Evolutionary conservation across 2,329 filamentous ascomycete species (phyloP), one percentile per base, ranked within the genome.

Genomic region (Epichloe scottii): DNA sequence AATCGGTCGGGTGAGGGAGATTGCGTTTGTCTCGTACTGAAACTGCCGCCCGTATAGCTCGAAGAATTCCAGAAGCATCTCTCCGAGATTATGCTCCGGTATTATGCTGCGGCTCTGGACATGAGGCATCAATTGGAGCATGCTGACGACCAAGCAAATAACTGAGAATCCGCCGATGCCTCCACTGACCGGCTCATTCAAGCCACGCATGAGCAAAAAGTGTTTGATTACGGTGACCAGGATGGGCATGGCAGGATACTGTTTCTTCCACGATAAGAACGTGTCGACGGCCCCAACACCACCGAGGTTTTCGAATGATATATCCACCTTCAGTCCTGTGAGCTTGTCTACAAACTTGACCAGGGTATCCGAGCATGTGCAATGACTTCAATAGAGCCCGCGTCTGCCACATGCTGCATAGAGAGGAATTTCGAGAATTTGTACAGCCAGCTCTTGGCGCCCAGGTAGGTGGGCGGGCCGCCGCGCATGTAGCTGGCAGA

Each of bases 81-180:
- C 79, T 12, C 89, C 90, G 1, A 95, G 77, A 58, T 94, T 82
- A 46, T 83, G 75, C 38, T 81, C 74, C 1, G 77, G 72, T 4
- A 75, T 63, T 60, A 85, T 71, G 52, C 73, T 77, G 26, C 75
- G 68, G 54, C 77, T 80, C 58, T 87, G 81, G 1, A 84, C 73
- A 54, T 83, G 77, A 10, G 89, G 87, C 72, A 89, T 80, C 56
- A 87, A 74, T 63, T 95, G 87, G 45, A 97, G 70, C 66, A 95
- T 82, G 71, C 87, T 93, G 53, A 93, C 87, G 5, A 96, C 87
- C 55, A 98, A 75, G 71, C 93, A 98, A 51, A 91, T 96, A 56
- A 95, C 85, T 1, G 89, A 88, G 63, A 96, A 97, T 3, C 93
- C 93, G 50, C 93, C 93, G 49, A 98, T 81, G 3, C 93, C 93